Percentiles rank a stretch among this genome's conserved stretches.
These are phyloP conservation scores for Cenchrus americanus DNA, from an alignment of 176 grass and related monocot species.

Conservation along the genomic window DNA sequence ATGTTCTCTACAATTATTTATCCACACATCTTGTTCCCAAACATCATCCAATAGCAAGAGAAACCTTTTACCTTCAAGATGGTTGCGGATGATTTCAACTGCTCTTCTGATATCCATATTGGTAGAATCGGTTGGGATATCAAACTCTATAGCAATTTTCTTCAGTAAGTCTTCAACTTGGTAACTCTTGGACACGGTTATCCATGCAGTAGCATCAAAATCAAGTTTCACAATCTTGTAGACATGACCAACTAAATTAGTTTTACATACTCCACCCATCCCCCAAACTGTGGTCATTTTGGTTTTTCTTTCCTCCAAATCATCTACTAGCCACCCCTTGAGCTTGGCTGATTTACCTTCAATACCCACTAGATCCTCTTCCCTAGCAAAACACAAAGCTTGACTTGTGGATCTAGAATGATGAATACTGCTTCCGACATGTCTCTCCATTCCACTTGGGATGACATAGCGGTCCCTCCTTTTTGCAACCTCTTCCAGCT, in stretches of 20 bases:
- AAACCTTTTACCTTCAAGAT: conserved; percentile 17
- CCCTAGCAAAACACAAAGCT: neutral
- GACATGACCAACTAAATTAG: conserved; percentile 25
- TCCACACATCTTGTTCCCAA: conserved; percentile 18
- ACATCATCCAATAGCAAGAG: conserved; percentile 37
- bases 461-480: neutral
- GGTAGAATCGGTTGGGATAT: neutral
- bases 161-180: neutral
- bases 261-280: conserved; percentile 27
- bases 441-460: rapidly evolving
- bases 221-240: conserved; percentile 21
- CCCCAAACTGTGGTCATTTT: neutral
- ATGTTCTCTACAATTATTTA: too few species aligned
- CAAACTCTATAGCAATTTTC: neutral
- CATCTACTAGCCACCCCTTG: neutral
- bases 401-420: neutral
- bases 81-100: neutral
- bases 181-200: conserved; percentile 22
- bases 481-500: neutral
- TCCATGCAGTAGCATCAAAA: neutral
- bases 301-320: neutral
- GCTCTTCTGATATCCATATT: neutral
- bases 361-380: conserved; percentile 34
- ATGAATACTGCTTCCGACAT: rapidly evolving
- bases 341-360: neutral